Percentiles rank a stretch among this genome's conserved stretches.
These are phyloP conservation scores for Aspergillus phoenicis DNA, from an alignment of 2,329 filamentous ascomycete genomes.

Conservation along the genomic window DNA sequence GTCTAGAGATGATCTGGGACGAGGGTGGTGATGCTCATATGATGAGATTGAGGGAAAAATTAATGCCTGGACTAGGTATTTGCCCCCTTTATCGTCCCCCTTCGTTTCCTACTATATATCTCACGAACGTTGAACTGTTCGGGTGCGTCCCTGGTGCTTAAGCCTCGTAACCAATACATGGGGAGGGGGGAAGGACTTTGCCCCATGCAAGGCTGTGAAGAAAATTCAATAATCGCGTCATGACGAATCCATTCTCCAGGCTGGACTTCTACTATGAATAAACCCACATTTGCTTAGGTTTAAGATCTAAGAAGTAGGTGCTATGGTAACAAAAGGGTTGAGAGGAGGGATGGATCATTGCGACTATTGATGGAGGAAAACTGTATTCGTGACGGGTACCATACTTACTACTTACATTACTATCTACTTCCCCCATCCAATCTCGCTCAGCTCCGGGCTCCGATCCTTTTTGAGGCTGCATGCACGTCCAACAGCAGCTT, in stretches of 20 bases:
- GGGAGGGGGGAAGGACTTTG: too few relatives aligned
- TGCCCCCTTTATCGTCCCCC: background rate
- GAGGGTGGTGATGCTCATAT: background rate
- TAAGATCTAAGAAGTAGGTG: background rate
- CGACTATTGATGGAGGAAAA: background rate
- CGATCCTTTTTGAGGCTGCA: background rate
- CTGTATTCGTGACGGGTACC: background rate
- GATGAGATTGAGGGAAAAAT: background rate
- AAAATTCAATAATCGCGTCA: constrained; percentile 3
- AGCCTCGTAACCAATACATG: constrained; percentile 4
- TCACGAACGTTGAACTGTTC: background rate
- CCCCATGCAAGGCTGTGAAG: constrained; percentile 4
- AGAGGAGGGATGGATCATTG: background rate
- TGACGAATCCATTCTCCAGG: background rate
- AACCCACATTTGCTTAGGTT: background rate
- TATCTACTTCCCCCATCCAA: background rate
- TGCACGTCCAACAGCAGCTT: constrained; percentile 13
- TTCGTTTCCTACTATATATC: background rate
- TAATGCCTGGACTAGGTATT: background rate
- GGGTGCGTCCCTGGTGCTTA: background rate
- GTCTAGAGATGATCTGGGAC: background rate
- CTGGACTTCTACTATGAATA: background rate
- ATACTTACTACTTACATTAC: background rate
- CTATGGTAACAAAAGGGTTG: background rate
- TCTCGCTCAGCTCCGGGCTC: background rate